phyloP scores from a whole-genome alignment of 2,329 filamentous ascomycete genomes.

The Scedosporium apiospermum region DNA sequence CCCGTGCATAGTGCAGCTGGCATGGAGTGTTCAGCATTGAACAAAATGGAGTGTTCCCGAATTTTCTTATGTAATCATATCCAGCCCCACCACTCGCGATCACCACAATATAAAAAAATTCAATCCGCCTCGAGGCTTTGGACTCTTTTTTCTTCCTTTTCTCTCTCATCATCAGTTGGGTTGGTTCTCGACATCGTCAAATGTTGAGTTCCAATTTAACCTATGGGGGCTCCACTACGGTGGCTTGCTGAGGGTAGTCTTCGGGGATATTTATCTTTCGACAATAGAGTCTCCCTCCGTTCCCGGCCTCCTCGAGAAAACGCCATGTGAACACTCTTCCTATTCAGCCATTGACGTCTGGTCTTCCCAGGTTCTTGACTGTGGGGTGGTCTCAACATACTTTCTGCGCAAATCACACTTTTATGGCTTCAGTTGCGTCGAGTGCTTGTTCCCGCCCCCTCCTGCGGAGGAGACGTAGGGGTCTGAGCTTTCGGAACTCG shows the following conservation, averaged over 20 bases:
- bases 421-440: neutral
- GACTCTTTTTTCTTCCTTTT: slow-evolving; percentile 18
- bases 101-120: slow-evolving; percentile 10
- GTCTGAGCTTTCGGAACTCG: too few species aligned
- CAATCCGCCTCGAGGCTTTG: slow-evolving; percentile 1
- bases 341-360: slow-evolving; percentile 32
- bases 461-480: too few species aligned
- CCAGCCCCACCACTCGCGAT: slow-evolving; percentile 1
- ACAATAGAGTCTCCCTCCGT: slow-evolving; percentile 43
- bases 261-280: slow-evolving; percentile 18
- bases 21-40: neutral
- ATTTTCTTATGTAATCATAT: slow-evolving; percentile 4
- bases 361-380: slow-evolving; percentile 33
- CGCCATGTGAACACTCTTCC: slow-evolving; percentile 33
- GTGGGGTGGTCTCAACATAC: slow-evolving; percentile 42
- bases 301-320: slow-evolving; percentile 42
- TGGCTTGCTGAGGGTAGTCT: slow-evolving; percentile 42
- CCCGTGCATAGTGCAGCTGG: neutral
- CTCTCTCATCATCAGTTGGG: slow-evolving; percentile 33
- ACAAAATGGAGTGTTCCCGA: neutral
- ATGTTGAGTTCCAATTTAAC: slow-evolving; percentile 32
- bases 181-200: slow-evolving; percentile 39
- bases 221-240: slow-evolving; percentile 40
- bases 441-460: neutral
- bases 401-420: neutral